Evolutionary conservation across 78 protist species (phyloP).

Genomic region (Chrysochromulina parva): DNA sequence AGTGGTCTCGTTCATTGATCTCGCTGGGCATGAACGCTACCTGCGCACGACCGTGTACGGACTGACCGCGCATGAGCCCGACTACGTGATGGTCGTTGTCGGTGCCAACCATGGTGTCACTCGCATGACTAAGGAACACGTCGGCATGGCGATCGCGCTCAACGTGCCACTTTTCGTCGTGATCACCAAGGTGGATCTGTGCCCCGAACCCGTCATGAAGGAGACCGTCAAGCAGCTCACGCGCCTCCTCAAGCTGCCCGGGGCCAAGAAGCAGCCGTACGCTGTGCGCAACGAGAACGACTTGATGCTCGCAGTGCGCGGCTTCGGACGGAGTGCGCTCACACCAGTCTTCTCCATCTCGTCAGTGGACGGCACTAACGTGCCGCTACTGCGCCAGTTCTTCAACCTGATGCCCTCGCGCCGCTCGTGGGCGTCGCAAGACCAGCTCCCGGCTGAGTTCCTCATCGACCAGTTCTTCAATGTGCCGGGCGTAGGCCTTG

Average conservation of each 20-base stretch:
- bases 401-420: conserved; percentile 80
- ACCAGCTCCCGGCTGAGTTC: conserved; percentile 54
- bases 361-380: conserved; percentile 47
- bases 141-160: too few relatives aligned
- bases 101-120: too few relatives aligned
- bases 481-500: conserved; percentile 82
- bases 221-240: too few relatives aligned
- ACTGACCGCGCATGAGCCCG: not conserved
- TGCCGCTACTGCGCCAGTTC: conserved; percentile 66
- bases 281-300: not conserved
- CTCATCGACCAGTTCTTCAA: conserved; percentile 42
- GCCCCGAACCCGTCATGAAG: too few relatives aligned
- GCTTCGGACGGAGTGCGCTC: not conserved
- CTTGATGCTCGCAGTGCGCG: not conserved
- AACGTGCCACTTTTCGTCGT: too few relatives aligned
- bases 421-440: conserved; percentile 51
- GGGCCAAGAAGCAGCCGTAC: too few relatives aligned
- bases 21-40: not conserved
- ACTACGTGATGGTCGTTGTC: too few relatives aligned
- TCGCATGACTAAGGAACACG: too few relatives aligned
- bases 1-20: not conserved
- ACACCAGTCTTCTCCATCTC: conserved; percentile 89
- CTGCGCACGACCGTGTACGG: not conserved
- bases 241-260: too few relatives aligned
- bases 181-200: too few relatives aligned